phyloP scores from a whole-genome alignment of 257 asterid genomes.

The Solanum sparsipilum region DNA sequence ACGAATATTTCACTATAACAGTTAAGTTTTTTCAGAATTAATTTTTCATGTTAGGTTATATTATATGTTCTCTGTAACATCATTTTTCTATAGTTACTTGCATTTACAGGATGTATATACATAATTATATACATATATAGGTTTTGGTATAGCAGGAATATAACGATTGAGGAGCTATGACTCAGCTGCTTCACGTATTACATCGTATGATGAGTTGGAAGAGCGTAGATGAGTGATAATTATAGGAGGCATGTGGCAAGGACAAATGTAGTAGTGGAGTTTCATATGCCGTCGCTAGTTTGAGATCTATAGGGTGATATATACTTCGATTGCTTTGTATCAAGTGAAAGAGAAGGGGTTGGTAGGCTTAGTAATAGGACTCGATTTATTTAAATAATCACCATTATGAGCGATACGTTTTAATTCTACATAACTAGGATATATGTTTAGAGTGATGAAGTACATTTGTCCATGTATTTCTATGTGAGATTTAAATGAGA shows the following conservation, averaged over 20 bases:
- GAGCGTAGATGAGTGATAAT: background rate
- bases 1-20: fast-evolving
- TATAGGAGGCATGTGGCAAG: background rate
- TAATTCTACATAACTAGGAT: background rate
- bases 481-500: constrained; percentile 28
- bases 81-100: background rate
- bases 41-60: background rate
- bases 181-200: background rate
- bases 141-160: background rate
- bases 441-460: background rate
- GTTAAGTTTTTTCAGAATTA: background rate
- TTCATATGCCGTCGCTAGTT: background rate
- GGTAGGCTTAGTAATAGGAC: background rate
- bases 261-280: background rate
- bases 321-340: background rate
- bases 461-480: background rate
- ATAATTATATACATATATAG: background rate
- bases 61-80: background rate
- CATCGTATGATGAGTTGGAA: background rate
- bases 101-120: background rate
- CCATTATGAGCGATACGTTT: background rate
- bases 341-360: background rate
- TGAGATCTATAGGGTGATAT: background rate
- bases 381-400: background rate
- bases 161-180: background rate